Evolutionary conservation across 495 filamentous ascomycete genomes (phyloP).

Genomic region (Lophium mytilinum): DNA sequence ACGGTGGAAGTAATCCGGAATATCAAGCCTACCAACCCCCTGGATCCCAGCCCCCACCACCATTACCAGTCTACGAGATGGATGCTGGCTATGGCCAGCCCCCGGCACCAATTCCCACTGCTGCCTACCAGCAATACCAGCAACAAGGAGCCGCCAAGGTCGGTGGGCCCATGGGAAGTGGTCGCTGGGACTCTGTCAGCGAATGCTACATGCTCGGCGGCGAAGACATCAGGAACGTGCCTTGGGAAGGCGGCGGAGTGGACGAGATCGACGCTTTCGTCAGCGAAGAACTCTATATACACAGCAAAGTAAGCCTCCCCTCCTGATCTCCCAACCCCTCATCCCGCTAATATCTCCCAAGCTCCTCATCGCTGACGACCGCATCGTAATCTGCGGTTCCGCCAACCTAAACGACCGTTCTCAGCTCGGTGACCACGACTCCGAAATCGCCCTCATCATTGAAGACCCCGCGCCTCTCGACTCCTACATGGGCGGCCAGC

Average conservation of each 20-base stretch:
- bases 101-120: conserved; percentile 1
- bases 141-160: conserved; percentile 52
- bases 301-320: conserved; percentile 58
- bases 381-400: conserved; percentile 79
- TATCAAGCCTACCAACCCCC: conserved; percentile 19
- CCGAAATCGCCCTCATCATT: conserved; percentile 73
- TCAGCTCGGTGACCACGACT: conserved; percentile 79
- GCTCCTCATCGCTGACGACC: conserved; percentile 87
- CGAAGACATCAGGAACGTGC: conserved; percentile 63
- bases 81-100: conserved; percentile 15
- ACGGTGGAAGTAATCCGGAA: background rate
- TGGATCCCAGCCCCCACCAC: conserved; percentile 1
- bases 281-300: conserved; percentile 87
- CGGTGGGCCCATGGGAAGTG: conserved; percentile 31
- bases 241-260: conserved; percentile 63
- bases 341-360: conserved; percentile 18
- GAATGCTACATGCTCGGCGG: conserved; percentile 81
- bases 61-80: conserved; percentile 12
- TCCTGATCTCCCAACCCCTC: background rate
- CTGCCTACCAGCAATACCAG: conserved; percentile 48
- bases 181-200: conserved; percentile 67
- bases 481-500: conserved; percentile 62
- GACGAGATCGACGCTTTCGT: conserved; percentile 84
- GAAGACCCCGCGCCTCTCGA: conserved; percentile 66
- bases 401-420: conserved; percentile 94